Evolutionary conservation across 257 asterid genomes (phyloP).

Genomic region (Knoxia roxburghii): DNA sequence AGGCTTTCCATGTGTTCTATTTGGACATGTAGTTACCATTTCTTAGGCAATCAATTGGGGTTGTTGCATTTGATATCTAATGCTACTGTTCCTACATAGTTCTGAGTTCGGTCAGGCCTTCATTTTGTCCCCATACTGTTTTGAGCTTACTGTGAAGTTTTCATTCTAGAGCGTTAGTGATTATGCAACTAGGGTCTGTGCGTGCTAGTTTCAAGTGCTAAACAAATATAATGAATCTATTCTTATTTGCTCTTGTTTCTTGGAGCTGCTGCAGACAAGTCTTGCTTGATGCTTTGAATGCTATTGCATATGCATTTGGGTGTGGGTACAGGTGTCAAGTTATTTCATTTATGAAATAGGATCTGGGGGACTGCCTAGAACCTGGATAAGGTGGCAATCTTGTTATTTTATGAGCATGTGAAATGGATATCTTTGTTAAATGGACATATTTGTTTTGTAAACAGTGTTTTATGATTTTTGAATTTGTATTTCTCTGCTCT

Average conservation of each 20-base stretch:
- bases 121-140: neutral
- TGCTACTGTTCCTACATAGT: neutral
- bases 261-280: constrained; percentile 7
- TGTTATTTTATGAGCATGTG: neutral
- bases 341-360: neutral
- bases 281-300: neutral
- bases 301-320: neutral
- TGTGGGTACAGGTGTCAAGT: neutral
- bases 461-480: no score
- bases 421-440: no score
- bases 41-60: neutral
- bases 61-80: no score
- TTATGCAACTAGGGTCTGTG: neutral
- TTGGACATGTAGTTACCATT: neutral
- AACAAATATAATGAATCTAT: neutral
- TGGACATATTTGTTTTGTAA: neutral
- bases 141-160: neutral
- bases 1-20: neutral
- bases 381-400: neutral
- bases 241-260: neutral
- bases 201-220: neutral
- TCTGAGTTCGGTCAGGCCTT: neutral
- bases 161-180: neutral
- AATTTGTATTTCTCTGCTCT: constrained; percentile 4
- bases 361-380: neutral